These are phyloP conservation scores for Clarkia xantiana DNA, from an alignment of 345 rosid species.

Conservation along the genomic window DNA sequence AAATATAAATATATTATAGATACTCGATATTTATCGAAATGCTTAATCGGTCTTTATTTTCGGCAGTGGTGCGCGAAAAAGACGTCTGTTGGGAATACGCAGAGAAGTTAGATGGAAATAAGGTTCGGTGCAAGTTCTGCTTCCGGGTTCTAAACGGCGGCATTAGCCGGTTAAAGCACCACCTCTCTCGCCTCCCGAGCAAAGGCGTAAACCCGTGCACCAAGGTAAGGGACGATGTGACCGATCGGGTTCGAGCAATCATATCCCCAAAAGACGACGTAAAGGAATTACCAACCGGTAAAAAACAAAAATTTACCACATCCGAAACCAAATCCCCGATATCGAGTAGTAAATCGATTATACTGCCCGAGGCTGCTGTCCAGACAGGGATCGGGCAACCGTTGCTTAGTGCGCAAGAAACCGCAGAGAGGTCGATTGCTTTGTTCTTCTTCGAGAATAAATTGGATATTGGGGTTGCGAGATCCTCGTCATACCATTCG, in stretches of 20 bases:
- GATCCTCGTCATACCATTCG: constrained; percentile 52
- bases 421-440: constrained; percentile 60
- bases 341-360: too few relatives aligned
- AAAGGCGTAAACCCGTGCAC: constrained; percentile 87
- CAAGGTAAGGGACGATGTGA: constrained; percentile 74
- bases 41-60: not conserved
- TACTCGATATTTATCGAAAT: too few relatives aligned
- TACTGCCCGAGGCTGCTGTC: too few relatives aligned
- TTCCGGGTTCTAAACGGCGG: constrained; percentile 64
- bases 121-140: constrained; percentile 75
- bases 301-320: constrained; percentile 24
- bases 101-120: constrained; percentile 77
- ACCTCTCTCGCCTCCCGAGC: constrained; percentile 72
- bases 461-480: constrained; percentile 51
- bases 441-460: constrained; percentile 75
- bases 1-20: too few relatives aligned
- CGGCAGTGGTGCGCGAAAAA: constrained; percentile 81
- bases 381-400: constrained; percentile 16
- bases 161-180: constrained; percentile 83
- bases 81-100: constrained; percentile 92
- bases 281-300: constrained; percentile 30
- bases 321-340: constrained; percentile 33
- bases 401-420: constrained; percentile 32
- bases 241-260: constrained; percentile 54
- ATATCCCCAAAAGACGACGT: constrained; percentile 47